Base-by-base conservation (phyloP, 139 green algal genomes). In the Chlamydomonas sphaeroides region DNA sequence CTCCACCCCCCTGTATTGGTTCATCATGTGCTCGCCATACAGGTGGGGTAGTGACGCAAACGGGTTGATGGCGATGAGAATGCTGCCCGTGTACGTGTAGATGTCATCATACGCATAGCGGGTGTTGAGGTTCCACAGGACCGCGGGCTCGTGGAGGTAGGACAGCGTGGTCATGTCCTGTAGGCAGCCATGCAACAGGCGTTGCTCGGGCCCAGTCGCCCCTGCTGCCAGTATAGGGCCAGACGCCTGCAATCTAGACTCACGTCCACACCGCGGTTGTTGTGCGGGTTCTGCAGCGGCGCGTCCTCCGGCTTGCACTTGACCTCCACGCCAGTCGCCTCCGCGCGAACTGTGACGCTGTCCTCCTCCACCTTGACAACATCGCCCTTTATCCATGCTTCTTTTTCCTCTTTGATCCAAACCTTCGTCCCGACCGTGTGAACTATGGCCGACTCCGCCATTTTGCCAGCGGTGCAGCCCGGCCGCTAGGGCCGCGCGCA, bases 131-230 rank as follows among this genome's bases (percentile, higher is more conserved):
- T 98, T 98, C 89, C 91, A 94, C 25, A 98, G 91, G 56, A 99
- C 97, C 0, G 95, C 96, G 7, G 97, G 97, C 92, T 99, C 97
- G 87, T 99, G 97, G 26, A 99, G 92, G 88, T 99, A 99, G 1
- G 93, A 92, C 57, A 99, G 91, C 42, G 93, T 96, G 1, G 96
- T 99, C 97, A 99, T 99, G 92, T 99, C 95, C 95, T 98, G 91
- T 59, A 48, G n/a, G n/a, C 63, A 39, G 23, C 39, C 7, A 49
- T 56, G 53, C 66, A 71, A 80, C 65, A 88, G 56, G 62, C 83
- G 68, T 67, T 78, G 26, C 32, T 28, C 10, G 17, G 65, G n/a
- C 67, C 66, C 42, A 65, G 14, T 35, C 61, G 14, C 62, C 32
- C 6, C 35, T 42, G 67, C 57, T 66, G 6, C 32, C 32, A 78